A percentile compares a stretch with the other conserved stretches of the same genome.
phyloP scores from a whole-genome alignment of 73 alveolate genomes.

The Uronychia setigera region DNA sequence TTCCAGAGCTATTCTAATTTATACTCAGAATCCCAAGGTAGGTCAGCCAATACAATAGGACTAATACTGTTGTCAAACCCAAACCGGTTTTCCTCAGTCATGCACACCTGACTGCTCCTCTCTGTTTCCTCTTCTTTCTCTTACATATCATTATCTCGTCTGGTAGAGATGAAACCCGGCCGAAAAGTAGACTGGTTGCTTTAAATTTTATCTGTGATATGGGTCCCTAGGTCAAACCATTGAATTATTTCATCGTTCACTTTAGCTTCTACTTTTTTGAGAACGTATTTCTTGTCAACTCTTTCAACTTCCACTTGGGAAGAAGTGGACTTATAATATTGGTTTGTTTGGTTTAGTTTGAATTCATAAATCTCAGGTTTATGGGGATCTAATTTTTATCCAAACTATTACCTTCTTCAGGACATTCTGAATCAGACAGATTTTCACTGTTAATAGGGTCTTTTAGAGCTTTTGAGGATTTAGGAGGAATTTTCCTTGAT shows the following conservation, averaged over 20 bases:
- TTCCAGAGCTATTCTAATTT: neutral
- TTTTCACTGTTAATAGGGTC: neutral
- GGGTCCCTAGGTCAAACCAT: neutral
- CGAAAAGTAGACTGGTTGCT: neutral
- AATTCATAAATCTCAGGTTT: neutral
- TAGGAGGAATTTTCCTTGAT: neutral
- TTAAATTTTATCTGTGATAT: neutral
- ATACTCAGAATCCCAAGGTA: neutral
- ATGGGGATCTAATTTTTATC: neutral
- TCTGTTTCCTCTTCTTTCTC: neutral
- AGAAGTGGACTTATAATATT: neutral
- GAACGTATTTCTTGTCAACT: neutral
- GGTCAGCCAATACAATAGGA: neutral
- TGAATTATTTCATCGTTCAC: neutral
- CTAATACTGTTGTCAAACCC: neutral
- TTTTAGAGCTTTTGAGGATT: neutral
- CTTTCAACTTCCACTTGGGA: neutral
- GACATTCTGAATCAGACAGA: neutral
- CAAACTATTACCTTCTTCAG: neutral
- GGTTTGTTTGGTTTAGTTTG: neutral
- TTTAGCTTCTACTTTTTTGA: neutral
- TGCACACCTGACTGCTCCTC: neutral
- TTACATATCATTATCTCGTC: neutral
- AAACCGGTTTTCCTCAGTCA: neutral
- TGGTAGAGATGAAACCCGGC: neutral